Base-by-base conservation (phyloP, 1,139 yeast genomes). In the Hemisphaericaspora xylanilytica region DNA sequence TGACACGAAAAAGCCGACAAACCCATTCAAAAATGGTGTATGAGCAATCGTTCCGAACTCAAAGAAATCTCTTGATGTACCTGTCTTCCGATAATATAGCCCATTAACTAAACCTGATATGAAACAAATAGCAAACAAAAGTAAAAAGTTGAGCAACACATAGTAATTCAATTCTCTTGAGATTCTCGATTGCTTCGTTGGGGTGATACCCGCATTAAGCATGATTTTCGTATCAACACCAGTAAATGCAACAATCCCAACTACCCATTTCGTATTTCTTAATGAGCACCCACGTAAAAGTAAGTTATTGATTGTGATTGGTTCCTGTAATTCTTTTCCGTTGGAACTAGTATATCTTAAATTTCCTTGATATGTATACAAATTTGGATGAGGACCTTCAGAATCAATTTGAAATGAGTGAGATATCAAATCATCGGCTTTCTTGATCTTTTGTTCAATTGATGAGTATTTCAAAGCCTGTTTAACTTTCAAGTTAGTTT, bases 141-240 rank as follows among this genome's bases (percentile, higher is more conserved):
- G 49, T 3, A 63, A 41, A 45, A 77, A 77, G 53, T 76, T 76
- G 46, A 74, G 52, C 12, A 71, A 49, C 28, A 77, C 80, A 47
- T 72, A 73, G 43, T 69, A 64, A 48, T 77, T 77, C 46, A 77
- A 64, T 47, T 75, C 78, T 40, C 71, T 57, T 0, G 81, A 70
- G 22, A 77, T 67, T 51, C 75, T 63, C 13, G 80, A 75, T 50
- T 70, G 76, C 48, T 77, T 77, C 2, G 81, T 70, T 14, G 82
- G 82, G 0, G 82, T 77, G 13, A 73, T 53, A 39, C 81, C 82
- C 1, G 81, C 73, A 50, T 77, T 77, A 28, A 76, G 57, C 79
- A 76, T 75, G 44, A 76, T 76, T 49, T 77, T 77, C 11, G 81
- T 71, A 47, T 77, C 81, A 31, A 56, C 61, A 44, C 82, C 82